Conservation (phyloP, 768 basidiomycete species). For the Stropharia rugosoannulata region DNA sequence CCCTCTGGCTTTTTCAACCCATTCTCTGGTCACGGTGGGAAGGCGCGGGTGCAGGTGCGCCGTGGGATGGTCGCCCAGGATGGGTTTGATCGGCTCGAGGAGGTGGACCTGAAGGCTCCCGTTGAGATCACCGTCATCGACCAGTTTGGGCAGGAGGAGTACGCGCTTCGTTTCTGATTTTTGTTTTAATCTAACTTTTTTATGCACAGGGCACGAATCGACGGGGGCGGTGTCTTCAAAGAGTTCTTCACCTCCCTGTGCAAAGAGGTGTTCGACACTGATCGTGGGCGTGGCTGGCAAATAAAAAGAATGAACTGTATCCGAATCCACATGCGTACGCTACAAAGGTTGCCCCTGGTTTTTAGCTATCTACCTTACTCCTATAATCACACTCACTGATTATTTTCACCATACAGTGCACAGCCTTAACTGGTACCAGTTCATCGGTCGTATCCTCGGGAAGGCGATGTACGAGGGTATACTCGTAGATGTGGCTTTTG, state of each 20-base stretch:
- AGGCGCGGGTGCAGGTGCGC: conserved; percentile 55
- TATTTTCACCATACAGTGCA: conserved; percentile 46
- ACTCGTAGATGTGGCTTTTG: conserved; percentile 91
- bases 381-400: no score
- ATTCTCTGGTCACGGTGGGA: conserved; percentile 14
- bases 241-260: conserved; percentile 93
- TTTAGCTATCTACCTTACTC: no score
- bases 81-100: conserved; percentile 82
- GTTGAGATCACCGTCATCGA: conserved; percentile 93
- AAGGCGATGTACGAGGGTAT: conserved; percentile 98
- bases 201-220: conserved; percentile 78
- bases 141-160: conserved; percentile 86
- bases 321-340: conserved; percentile 94
- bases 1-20: conserved; percentile 12
- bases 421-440: conserved; percentile 88
- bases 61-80: conserved; percentile 83
- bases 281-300: conserved; percentile 94
- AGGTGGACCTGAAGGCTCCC: conserved; percentile 76
- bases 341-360: conserved; percentile 55
- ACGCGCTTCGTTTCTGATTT: conserved; percentile 8
- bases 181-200: not conserved
- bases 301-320: conserved; percentile 89
- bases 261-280: conserved; percentile 93
- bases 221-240: conserved; percentile 97
- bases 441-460: conserved; percentile 91